Evolutionary conservation across 495 filamentous ascomycete species (phyloP), one percentile per base, ranked within the genome.

Genomic region (Penicillium salamii): DNA sequence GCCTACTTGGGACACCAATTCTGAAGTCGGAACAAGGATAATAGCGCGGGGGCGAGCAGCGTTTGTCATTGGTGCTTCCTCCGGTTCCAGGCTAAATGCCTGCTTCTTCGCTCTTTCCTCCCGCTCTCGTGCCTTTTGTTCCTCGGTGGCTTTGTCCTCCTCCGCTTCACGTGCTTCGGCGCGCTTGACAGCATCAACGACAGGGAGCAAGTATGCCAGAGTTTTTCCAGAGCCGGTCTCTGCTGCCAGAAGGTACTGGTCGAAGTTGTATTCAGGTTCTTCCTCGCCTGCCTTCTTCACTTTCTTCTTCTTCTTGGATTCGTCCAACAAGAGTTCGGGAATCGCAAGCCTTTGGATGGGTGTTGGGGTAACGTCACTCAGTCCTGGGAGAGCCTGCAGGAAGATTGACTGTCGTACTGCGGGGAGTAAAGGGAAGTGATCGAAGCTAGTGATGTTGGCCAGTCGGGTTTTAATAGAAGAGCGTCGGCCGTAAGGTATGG

Each of bases 211-310:
- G 59, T 98, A 98, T 21, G 93, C 88, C 52, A 98, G 72, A 1
- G 93, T 98, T 70, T 98, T 98, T 45, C 93, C 93, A 2, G 93
- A 97, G 8, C 93, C 93, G 2, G 93, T 98, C 71, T 98, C 93
- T 9, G 95, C 93, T 1, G 95, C 93, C 14, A 98, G 76, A 9
- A 98, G 79, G 60, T 87, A 96, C 53, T 92, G 84, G 48, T 85
- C 74, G 54, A 79, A 79, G n/a, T 73, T 67, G 18, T 65, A 52
- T 8, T 67, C 63, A 42, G 67, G 51, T 19, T 68, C 65, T 1
- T 66, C 50, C 52, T 57, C 42, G 4, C 32, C 32, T 26, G 38
- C 24, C 23, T 57, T 66, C 35, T 58, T 34, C n/a, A 54, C 33
- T 34, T 57, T 47, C 15, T 61, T 67, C 41, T 55, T 63, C 50